phyloP scores from a whole-genome alignment of 495 filamentous ascomycete species.

The Talaromyces nanjingensis region DNA sequence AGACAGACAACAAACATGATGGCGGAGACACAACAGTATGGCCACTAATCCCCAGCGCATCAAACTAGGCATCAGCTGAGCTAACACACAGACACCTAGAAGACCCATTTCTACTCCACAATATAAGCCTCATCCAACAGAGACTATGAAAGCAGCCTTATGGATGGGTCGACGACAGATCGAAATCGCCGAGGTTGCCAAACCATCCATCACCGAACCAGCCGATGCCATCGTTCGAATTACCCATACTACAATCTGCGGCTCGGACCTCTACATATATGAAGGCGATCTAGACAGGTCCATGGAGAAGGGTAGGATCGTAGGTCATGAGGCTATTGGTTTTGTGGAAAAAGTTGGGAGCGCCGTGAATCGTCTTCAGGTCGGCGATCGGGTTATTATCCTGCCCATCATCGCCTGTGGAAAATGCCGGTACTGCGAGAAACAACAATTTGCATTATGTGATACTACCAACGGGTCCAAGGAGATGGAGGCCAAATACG shows the following conservation, averaged over 20 bases:
- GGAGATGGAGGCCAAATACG: slow-evolving; percentile 53
- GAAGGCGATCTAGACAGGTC: slow-evolving; percentile 19
- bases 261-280: slow-evolving; percentile 25
- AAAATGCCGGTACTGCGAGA: slow-evolving; percentile 19
- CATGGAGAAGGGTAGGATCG: slow-evolving; percentile 59
- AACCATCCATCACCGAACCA: slow-evolving; percentile 24
- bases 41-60: background rate
- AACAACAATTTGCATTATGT: slow-evolving; percentile 54
- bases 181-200: slow-evolving; percentile 20
- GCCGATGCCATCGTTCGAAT: slow-evolving; percentile 28
- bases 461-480: slow-evolving; percentile 60
- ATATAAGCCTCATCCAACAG: slow-evolving; percentile 21
- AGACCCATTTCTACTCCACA: slow-evolving; percentile 6
- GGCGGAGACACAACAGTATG: background rate
- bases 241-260: slow-evolving; percentile 28
- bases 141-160: slow-evolving; percentile 22
- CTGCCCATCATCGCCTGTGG: slow-evolving; percentile 62
- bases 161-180: slow-evolving; percentile 22
- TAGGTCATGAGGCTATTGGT: slow-evolving; percentile 38
- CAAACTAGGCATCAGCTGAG: background rate
- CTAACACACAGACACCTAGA: background rate
- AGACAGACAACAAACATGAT: background rate
- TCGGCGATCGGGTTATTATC: slow-evolving; percentile 32
- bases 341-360: slow-evolving; percentile 26
- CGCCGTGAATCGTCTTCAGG: slow-evolving; percentile 18